Evolutionary conservation across 371 early-diverging fungal genomes (phyloP), one percentile per base, ranked within the genome.

Genomic region (Lichtheimia ramosa): DNA sequence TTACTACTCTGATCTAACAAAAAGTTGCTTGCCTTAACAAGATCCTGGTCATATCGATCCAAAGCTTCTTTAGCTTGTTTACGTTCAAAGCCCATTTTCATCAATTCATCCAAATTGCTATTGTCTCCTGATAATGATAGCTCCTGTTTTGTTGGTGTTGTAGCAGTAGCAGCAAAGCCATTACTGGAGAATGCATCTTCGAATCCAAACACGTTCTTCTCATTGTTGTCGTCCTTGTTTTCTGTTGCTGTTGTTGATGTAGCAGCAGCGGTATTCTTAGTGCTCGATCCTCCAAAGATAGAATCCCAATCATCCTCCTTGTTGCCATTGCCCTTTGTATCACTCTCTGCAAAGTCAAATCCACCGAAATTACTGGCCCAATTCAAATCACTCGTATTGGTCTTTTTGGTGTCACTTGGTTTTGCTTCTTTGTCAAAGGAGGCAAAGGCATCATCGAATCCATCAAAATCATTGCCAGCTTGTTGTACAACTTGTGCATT

Each of bases 1-100:
- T 64, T 52, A 56, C 59, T 65, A n/a, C 64, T 51, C 63, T 72
- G 65, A 68, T 89, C 90, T 23, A 88, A 65, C 53, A 90, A 72
- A 61, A 79, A 90, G 69, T 90, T 87, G 55, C 83, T 83, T n/a
- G 90, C 88, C 59, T 83, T 85, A 60, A 83, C 81, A 16, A 89
- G 48, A 55, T 89, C 87, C 66, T 88, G 84, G 54, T 88, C 85
- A 59, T 83, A 87, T 54, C 78, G 71, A 40, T 87, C 86, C 39
- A 89, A 69, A 1, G 90, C 89, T 21, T 87, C 80, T 43, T 85
- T 70, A 5, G 86, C 84, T 59, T 81, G 77, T 5, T 79, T 75
- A 14, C 79, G 76, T 15, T 84, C 71, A 70, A 88, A 89, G 0
- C 90, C 90, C 87, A 89, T 86, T 51, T 70, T 76, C 21, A 83